A percentile compares a stretch with the other conserved stretches of the same genome.
These are phyloP conservation scores for Periconia sp. DNA, from an alignment of 2,329 filamentous ascomycete genomes.

Conservation along the genomic window DNA sequence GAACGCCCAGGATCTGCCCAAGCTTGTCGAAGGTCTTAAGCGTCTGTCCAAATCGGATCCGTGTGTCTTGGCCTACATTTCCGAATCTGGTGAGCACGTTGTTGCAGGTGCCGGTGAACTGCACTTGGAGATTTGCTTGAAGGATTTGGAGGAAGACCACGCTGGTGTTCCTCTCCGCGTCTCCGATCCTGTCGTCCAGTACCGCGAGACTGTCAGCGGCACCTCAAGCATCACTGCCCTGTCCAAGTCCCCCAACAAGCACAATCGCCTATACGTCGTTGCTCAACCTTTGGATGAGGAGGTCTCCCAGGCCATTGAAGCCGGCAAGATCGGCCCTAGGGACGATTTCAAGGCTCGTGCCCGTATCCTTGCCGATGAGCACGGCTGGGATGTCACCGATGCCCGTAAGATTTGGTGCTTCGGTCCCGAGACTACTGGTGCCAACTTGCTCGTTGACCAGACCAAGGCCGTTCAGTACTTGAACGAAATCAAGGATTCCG, in stretches of 20 bases:
- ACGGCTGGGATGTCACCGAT: constrained; percentile 99
- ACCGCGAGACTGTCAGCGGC: constrained; percentile 90
- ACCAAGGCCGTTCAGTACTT: constrained; percentile 99
- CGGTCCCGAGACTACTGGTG: constrained; percentile 94
- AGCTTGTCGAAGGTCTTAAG: constrained; percentile 99
- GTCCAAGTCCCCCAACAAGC: constrained; percentile 99
- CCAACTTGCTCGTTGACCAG: constrained; percentile 99
- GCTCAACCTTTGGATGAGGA: constrained; percentile 93
- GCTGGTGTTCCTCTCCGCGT: constrained; percentile 97
- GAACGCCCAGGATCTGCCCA: constrained; percentile 99
- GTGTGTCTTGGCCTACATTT: constrained; percentile 91
- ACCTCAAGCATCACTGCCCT: constrained; percentile 94
- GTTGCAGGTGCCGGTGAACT: constrained; percentile 99
- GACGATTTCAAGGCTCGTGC: constrained; percentile 99
- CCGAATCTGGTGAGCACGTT: constrained; percentile 95
- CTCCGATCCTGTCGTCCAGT: constrained; percentile 97
- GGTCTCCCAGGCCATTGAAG: constrained; percentile 86
- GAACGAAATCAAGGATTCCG: constrained; percentile 99
- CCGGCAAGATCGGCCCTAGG: constrained; percentile 89
- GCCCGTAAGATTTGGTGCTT: constrained; percentile 99
- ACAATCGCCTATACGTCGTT: constrained; percentile 99
- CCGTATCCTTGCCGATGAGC: constrained; percentile 93
- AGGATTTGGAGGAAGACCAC: constrained; percentile 99
- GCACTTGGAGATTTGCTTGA: constrained; percentile 99
- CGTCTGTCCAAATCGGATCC: constrained; percentile 99